Conservation (phyloP, 129 eudicot species). For the Oenanthe sinensis region DNA sequence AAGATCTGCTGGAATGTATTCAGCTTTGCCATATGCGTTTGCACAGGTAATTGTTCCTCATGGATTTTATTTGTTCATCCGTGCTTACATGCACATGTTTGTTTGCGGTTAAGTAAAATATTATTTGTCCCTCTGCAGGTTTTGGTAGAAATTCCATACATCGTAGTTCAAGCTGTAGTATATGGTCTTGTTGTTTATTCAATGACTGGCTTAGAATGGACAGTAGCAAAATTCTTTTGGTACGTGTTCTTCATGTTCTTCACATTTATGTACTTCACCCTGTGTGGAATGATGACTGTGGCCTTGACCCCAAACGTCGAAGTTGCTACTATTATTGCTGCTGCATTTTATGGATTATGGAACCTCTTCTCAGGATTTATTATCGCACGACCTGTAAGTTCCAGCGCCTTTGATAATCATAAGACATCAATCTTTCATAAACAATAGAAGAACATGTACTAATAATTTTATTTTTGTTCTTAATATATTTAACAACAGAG, state of each 20-base stretch:
- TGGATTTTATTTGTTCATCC: background rate
- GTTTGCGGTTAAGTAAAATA: background rate
- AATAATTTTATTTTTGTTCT: background rate
- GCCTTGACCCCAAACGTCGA: background rate
- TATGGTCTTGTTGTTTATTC: background rate
- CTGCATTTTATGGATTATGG: conserved; percentile 2
- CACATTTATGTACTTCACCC: conserved; percentile 7
- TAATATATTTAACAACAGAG: background rate
- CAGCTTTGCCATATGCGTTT: conserved; percentile 24
- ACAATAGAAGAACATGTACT: background rate
- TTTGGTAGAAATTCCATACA: conserved; percentile 1
- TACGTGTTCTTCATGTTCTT: conserved; percentile 10
- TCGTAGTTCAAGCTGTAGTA: background rate
- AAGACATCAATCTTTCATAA: background rate
- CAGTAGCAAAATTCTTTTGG: background rate
- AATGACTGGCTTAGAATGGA: background rate
- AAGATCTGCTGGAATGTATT: conserved; percentile 8
- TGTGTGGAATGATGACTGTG: conserved; percentile 5
- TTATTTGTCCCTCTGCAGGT: background rate
- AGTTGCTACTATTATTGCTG: conserved; percentile 2
- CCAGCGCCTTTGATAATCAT: background rate
- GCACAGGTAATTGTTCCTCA: conserved; percentile 15
- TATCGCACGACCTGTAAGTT: background rate
- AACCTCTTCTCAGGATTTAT: background rate
- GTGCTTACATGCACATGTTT: background rate